Evolutionary conservation across 345 rosid genomes (phyloP).

Genomic region (Gynandropsis gynandra): DNA sequence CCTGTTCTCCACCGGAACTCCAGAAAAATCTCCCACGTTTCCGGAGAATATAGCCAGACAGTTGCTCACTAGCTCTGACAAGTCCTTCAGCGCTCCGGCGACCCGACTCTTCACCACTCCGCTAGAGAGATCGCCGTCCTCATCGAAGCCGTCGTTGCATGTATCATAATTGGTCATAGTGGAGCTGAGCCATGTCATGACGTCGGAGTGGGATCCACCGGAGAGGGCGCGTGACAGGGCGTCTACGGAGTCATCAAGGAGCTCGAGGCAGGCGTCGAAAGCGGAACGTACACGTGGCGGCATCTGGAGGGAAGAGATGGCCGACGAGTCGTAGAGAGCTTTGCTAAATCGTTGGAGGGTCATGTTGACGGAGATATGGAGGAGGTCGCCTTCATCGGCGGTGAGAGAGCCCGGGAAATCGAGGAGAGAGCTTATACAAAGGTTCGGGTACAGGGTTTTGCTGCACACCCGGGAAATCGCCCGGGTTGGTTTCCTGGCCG

Average conservation of each 20-base stretch:
- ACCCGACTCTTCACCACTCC: slow-evolving; percentile 65
- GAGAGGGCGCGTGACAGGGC: slow-evolving; percentile 60
- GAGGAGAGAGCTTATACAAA: slow-evolving; percentile 64
- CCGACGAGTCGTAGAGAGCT: slow-evolving; percentile 58
- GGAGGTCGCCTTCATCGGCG: slow-evolving; percentile 62
- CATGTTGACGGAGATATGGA: slow-evolving; percentile 91
- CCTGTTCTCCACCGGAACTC: slow-evolving; percentile 79
- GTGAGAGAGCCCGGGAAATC: slow-evolving; percentile 55
- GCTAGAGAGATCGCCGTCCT: slow-evolving; percentile 13
- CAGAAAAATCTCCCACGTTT: slow-evolving; percentile 43
- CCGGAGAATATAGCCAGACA: slow-evolving; percentile 70
- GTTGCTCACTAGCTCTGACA: slow-evolving; percentile 86
- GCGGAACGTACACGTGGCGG: slow-evolving; percentile 63
- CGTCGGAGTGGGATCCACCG: slow-evolving; percentile 38
- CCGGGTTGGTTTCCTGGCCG: slow-evolving; percentile 41
- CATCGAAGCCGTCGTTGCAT: slow-evolving; percentile 72
- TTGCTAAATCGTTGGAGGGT: slow-evolving; percentile 73
- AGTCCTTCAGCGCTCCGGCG: slow-evolving; percentile 43
- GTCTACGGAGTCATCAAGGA: slow-evolving; percentile 76
- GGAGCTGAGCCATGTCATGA: slow-evolving; percentile 91
- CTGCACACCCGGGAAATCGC: slow-evolving; percentile 67
- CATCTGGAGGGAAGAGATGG: slow-evolving; percentile 50
- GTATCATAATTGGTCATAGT: slow-evolving; percentile 95
- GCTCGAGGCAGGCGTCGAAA: slow-evolving; percentile 85
- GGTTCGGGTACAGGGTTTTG: slow-evolving; percentile 48